These are phyloP conservation scores for Davidsoniella virescens DNA, from an alignment of 2,329 filamentous ascomycete species.

Conservation along the genomic window DNA sequence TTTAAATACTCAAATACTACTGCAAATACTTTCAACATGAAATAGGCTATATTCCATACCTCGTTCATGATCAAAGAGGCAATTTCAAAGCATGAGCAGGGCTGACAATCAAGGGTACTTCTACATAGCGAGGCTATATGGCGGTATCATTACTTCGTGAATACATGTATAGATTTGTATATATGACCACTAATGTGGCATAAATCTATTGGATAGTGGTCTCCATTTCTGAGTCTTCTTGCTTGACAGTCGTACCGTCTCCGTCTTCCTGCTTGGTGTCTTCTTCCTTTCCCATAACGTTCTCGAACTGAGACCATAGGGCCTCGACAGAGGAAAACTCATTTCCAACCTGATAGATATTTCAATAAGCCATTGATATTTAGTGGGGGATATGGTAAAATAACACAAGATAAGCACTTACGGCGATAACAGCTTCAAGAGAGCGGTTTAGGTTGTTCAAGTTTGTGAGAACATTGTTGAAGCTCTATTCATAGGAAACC, in stretches of 20 bases:
- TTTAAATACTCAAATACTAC: no score
- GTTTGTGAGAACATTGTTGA: constrained; percentile 87
- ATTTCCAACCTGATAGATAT: constrained; percentile 54
- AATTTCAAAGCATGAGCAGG: no score
- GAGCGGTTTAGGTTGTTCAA: constrained; percentile 91
- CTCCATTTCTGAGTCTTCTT: constrained; percentile 4
- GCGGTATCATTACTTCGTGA: no score
- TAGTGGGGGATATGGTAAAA: not conserved
- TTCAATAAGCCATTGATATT: not conserved
- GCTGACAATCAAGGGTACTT: no score
- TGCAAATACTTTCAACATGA: no score
- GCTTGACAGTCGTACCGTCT: constrained; percentile 9
- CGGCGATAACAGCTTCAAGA: constrained; percentile 78
- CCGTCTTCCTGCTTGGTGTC: constrained; percentile 14
- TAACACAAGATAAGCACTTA: constrained; percentile 26
- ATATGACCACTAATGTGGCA: no score
- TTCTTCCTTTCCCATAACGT: constrained; percentile 66
- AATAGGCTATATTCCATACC: no score
- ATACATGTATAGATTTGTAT: no score
- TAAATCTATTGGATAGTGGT: not conserved
- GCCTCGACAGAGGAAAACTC: constrained; percentile 96
- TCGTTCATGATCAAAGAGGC: no score
- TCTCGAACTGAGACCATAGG: constrained; percentile 93
- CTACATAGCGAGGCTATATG: no score
- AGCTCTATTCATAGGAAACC: constrained; percentile 29